Percentiles rank a stretch among this genome's conserved stretches.
These are phyloP conservation scores for Lipomyces oligophaga DNA, from an alignment of 805 yeast species.

Conservation along the genomic window DNA sequence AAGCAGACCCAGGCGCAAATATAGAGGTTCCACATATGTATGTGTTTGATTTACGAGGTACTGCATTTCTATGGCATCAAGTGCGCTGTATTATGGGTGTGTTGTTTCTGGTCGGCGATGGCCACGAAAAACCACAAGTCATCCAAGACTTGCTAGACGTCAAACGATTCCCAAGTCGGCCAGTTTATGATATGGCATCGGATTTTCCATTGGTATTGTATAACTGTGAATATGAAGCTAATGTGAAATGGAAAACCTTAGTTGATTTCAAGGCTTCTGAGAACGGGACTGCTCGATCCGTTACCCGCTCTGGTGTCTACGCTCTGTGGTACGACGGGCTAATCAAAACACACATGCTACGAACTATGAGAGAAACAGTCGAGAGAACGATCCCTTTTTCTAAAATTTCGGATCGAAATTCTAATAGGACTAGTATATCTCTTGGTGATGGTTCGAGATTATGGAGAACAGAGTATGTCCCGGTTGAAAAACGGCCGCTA, in stretches of 20 bases:
- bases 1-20: conserved; percentile 1
- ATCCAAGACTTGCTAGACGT: conserved; percentile 59
- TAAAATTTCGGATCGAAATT: not conserved
- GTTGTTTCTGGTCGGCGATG: conserved; percentile 75
- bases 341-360: conserved; percentile 52
- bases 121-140: conserved; percentile 57
- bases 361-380: conserved; percentile 45
- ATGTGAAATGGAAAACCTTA: conserved; percentile 36
- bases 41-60: conserved; percentile 74
- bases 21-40: conserved; percentile 49
- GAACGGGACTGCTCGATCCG: conserved; percentile 12
- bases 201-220: conserved; percentile 83
- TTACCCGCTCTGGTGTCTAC: conserved; percentile 29
- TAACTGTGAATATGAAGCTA: conserved; percentile 69
- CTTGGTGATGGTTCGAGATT: conserved; percentile 78
- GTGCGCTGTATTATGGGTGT: conserved; percentile 93
- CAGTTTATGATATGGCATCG: conserved; percentile 82
- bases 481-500: conserved; percentile 52
- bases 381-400: conserved; percentile 1
- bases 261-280: conserved; percentile 49
- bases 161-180: conserved; percentile 57
- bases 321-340: conserved; percentile 55
- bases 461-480: conserved; percentile 53
- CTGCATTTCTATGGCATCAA: conserved; percentile 97
- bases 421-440: conserved; percentile 40